phyloP scores from a whole-genome alignment of 148 eudicot species.

The Heliosperma pusillum region DNA sequence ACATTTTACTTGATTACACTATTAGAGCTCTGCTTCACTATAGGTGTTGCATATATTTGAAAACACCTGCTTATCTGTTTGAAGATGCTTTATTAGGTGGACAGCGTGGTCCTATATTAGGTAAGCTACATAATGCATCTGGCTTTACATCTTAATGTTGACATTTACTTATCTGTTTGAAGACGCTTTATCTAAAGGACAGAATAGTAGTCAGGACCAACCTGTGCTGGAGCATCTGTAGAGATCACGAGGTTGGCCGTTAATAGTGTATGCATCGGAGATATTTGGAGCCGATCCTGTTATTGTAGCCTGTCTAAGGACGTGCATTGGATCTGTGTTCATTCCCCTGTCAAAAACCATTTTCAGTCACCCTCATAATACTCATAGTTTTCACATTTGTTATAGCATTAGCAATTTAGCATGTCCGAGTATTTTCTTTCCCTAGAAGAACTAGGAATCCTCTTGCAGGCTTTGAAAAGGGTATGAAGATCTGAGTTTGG shows the following conservation, averaged over 20 bases:
- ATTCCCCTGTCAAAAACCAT: constrained; percentile 57
- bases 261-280: constrained; percentile 81
- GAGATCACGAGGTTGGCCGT: constrained; percentile 87
- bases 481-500: constrained; percentile 57
- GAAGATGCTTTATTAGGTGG: constrained; percentile 3
- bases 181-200: neutral
- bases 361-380: constrained; percentile 7
- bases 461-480: constrained; percentile 60
- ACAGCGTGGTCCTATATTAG: neutral
- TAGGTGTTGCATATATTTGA: neutral
- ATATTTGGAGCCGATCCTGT: constrained; percentile 80
- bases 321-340: constrained; percentile 70
- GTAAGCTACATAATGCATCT: neutral
- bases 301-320: constrained; percentile 51
- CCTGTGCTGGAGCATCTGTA: constrained; percentile 74
- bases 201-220: constrained; percentile 20
- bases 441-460: constrained; percentile 76
- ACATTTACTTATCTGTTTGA: neutral
- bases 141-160: neutral
- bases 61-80: neutral
- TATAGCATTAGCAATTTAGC: neutral
- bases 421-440: constrained; percentile 18
- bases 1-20: neutral
- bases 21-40: neutral
- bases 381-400: neutral